Evolutionary conservation across 2,329 filamentous ascomycete genomes (phyloP), one percentile per base, ranked within the genome.

Genomic region (Pezicula radicicola): DNA sequence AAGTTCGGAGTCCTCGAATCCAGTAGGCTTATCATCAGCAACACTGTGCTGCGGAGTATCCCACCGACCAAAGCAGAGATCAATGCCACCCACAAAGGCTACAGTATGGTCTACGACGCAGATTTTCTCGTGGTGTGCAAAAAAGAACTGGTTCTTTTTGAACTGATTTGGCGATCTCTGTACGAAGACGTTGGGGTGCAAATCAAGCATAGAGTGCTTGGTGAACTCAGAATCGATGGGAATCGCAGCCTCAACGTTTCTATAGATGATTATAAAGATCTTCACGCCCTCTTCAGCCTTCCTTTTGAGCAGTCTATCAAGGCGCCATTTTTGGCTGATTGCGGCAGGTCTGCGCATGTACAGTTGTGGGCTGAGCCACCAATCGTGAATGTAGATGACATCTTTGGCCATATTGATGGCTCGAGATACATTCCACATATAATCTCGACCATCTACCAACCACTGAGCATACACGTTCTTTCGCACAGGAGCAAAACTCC

Each of bases 101-200:
- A 97, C 85, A 49, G 93, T 94, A 65, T 97, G 94, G 67, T 99
- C 94, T 16, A 99, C 89, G 39, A 99, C 85, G 64, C 91, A 93
- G n/a, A 99, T 81, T 72, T 99, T 99, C 69, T 99, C 94, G 71
- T 99, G 94, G 67, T 99, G 94, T 1, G 94, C 94, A 78, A 95
- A 99, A 76, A 99, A 99, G 75, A 99, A 99, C 43, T 96, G 96
- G 64, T 97, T 97, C 72, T 99, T 96, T 65, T 96, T 89, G 72
- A 97, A 92, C 70, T 99, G 94, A 63, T 99, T 97, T 0, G 94
- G 94, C 3, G 94, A 97, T 63, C 94, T 80, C 67, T 97, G 91
- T 13, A 99, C 91, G 62, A 96, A 96, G 56, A 99, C 86, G 68
- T 99, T 99, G 18, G 91, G 91, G 62, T 97, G 93, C 7, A 99